A percentile compares a stretch with the other conserved stretches of the same genome.
Conservation (phyloP, 78 protist species). For the slime mould (Dictyostelium discoideum) region DNA sequence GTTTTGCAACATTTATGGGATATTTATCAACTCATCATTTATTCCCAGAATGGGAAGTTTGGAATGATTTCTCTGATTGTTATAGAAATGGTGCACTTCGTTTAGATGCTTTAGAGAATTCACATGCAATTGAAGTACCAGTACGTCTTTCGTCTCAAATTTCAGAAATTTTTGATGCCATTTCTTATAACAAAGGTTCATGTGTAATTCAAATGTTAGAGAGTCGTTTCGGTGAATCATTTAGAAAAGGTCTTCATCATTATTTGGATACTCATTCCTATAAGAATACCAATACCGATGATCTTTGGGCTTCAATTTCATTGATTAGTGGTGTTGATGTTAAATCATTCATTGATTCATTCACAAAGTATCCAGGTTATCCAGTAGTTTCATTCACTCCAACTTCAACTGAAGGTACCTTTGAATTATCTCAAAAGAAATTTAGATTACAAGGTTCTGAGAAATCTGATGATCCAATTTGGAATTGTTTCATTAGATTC, state of each 20-base stretch:
- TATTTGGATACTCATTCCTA: constrained; percentile 83
- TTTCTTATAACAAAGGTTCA: constrained; percentile 87
- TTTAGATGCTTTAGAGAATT: constrained; percentile 84
- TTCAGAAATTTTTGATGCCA: constrained; percentile 95
- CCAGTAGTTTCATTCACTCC: constrained; percentile 87
- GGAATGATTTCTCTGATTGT: constrained; percentile 54
- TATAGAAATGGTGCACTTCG: constrained; percentile 73
- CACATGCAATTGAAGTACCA: constrained; percentile 95
- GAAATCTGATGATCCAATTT: constrained; percentile 31
- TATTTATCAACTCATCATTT: constrained; percentile 82
- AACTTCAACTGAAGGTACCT: constrained; percentile 14
- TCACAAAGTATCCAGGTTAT: constrained; percentile 89
- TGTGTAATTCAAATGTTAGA: constrained; percentile 91
- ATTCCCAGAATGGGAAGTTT: constrained; percentile 92
- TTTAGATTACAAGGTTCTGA: constrained; percentile 22
- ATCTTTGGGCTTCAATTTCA: constrained; percentile 91
- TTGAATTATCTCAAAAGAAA: constrained; percentile 42
- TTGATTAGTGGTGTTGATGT: constrained; percentile 76
- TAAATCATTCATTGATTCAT: constrained; percentile 80
- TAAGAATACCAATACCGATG: constrained; percentile 86
- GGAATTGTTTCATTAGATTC: constrained; percentile 47
- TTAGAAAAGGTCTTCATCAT: constrained; percentile 82
- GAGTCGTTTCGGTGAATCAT: constrained; percentile 77
- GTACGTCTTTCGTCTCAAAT: constrained; percentile 82
- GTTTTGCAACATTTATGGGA: constrained; percentile 92